Evolutionary conservation across 129 eudicot species (phyloP), one percentile per base, ranked within the genome.

Genomic region (Lactuca sativa): DNA sequence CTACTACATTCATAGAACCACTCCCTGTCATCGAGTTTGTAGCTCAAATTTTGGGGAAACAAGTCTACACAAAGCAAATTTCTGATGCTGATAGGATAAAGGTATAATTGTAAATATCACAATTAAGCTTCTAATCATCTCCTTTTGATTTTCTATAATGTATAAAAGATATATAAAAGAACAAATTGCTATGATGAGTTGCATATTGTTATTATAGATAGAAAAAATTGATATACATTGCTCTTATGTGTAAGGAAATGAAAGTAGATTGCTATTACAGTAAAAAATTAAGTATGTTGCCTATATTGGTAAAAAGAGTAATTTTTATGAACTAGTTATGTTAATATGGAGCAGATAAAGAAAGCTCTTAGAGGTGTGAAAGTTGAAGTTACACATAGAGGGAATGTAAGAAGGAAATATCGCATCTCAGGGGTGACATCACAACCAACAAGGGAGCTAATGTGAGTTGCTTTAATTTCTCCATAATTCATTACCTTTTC

Each of bases 331-430:
- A 72, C 0, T 66, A 66, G 7, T n/a, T 38, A 5, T 72, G 25
- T 67, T 9, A 14, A 18, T 52, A 30, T 56, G 71, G 7, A 55
- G 32, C 88, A 90, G 97, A 83, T 90, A 21, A 90, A 87, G 83
- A 90, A 84, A 73, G 87, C 95, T 13, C 83, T 90, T 62, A 87
- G 89, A 75, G 91, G 97, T 48, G 83, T 90, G 36, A 90, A 85
- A 75, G 97, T 90, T 62, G 97, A 90, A 78, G 95, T 90, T 71
- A 87, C 95, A 11, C 97, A 90, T 60, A 75, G 97, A 36, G 95
- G 86, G 64, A 81, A 70, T 40, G 84, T 72, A 44, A 82, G 95
- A 36, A 82, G 97, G 73, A 90, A 90, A 60, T 90, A 87, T 76
- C 86, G 95, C 13, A 78, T 90, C 13, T 78, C 85, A 13, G 97